A percentile compares a stretch with the other conserved stretches of the same genome.
These are phyloP conservation scores for Pythium angustatum DNA, from an alignment of 352 stramenopile genomes.

Conservation along the genomic window DNA sequence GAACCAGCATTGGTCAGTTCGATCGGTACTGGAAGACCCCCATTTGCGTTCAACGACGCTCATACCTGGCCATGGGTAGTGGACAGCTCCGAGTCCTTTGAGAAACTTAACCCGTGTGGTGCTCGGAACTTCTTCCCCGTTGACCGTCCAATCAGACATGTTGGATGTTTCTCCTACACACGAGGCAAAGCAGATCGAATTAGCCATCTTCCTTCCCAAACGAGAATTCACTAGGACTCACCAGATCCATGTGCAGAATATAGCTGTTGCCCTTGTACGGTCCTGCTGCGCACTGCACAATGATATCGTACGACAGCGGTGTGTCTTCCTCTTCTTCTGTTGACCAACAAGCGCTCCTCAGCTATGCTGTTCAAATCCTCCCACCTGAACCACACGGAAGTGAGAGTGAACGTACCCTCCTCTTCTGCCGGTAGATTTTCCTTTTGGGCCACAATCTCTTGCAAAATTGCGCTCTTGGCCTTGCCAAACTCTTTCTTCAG, in stretches of 20 bases:
- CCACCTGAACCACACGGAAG: not conserved
- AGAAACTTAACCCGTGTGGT: slow-evolving; percentile 70
- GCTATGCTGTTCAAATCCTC: not conserved
- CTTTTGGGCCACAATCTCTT: slow-evolving; percentile 60
- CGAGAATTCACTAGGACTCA: slow-evolving; percentile 24
- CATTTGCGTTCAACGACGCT: too few species aligned
- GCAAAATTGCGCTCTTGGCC: slow-evolving; percentile 56
- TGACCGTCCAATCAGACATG: slow-evolving; percentile 74
- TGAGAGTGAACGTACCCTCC: slow-evolving; percentile 8
- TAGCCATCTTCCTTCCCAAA: not conserved
- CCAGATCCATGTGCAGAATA: slow-evolving; percentile 56
- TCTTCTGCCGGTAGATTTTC: slow-evolving; percentile 46
- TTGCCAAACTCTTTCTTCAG: slow-evolving; percentile 52
- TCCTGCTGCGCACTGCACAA: slow-evolving; percentile 50
- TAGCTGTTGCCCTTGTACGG: slow-evolving; percentile 66
- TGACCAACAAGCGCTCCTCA: not conserved
- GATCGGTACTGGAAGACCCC: too few species aligned
- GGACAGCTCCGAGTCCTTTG: slow-evolving; percentile 79
- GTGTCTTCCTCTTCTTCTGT: slow-evolving; percentile 14
- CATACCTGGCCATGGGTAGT: slow-evolving; percentile 75
- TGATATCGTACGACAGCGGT: slow-evolving; percentile 45
- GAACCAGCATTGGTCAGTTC: too few species aligned
- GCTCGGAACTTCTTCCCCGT: slow-evolving; percentile 78
- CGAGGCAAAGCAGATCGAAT: not conserved
- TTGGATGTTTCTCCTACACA: slow-evolving; percentile 36